Evolutionary conservation across 2,329 filamentous ascomycete species (phyloP).

Genomic region (Macrophomina phaseolina): DNA sequence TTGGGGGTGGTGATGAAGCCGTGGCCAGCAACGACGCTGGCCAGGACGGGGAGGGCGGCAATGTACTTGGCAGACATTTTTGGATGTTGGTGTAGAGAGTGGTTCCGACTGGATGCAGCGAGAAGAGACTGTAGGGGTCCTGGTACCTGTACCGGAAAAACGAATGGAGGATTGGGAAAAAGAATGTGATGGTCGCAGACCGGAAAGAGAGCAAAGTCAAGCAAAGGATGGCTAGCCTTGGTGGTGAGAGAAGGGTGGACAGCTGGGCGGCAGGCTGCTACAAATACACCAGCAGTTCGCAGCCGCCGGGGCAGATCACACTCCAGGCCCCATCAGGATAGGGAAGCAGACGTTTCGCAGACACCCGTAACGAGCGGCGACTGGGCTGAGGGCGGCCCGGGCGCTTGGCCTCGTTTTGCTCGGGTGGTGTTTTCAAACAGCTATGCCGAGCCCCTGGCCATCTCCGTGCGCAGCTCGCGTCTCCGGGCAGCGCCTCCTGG

Average conservation of each 20-base stretch:
- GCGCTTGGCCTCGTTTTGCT: constrained; percentile 10
- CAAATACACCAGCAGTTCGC: constrained; percentile 16
- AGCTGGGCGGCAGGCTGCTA: neutral
- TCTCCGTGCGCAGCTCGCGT: constrained; percentile 25
- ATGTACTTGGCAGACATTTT: constrained; percentile 48
- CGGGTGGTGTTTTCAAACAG: constrained; percentile 26
- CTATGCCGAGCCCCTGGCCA: constrained; percentile 23
- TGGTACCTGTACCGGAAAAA: constrained; percentile 33
- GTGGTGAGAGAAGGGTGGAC: constrained; percentile 12
- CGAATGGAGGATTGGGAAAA: constrained; percentile 41
- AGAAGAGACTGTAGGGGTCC: constrained; percentile 33
- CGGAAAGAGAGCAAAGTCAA: constrained; percentile 21
- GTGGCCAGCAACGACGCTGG: constrained; percentile 58
- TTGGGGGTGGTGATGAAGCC: constrained; percentile 58
- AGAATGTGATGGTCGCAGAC: constrained; percentile 37
- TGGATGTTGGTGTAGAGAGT: constrained; percentile 29
- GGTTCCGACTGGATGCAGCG: constrained; percentile 25
- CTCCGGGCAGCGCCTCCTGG: neutral
- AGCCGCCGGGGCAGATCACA: neutral
- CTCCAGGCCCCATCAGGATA: neutral
- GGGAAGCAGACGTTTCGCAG: constrained; percentile 6
- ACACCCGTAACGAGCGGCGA: constrained; percentile 13
- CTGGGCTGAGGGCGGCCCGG: neutral
- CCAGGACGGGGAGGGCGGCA: constrained; percentile 50
- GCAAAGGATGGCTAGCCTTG: constrained; percentile 27